A percentile compares a stretch with the other conserved stretches of the same genome.
phyloP scores from a whole-genome alignment of 352 stramenopile genomes.

The Phytophthora citricola region DNA sequence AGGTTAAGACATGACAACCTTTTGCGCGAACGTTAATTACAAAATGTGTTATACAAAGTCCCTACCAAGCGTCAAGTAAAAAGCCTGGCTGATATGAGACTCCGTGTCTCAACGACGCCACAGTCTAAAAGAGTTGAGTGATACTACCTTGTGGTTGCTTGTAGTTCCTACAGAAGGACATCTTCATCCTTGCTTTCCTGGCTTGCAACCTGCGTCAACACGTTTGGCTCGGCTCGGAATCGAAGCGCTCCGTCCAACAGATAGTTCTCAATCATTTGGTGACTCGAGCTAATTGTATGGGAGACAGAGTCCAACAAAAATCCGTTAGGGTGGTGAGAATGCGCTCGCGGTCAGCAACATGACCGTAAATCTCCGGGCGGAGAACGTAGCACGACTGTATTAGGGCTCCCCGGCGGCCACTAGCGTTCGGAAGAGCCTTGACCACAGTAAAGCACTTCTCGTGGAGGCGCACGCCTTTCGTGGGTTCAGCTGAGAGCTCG shows the following conservation, averaged over 20 bases:
- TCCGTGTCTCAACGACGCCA: slow-evolving; percentile 26
- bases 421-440: slow-evolving; percentile 47
- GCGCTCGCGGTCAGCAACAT: slow-evolving; percentile 64
- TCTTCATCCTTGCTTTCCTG: slow-evolving; percentile 23
- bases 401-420: slow-evolving; percentile 49
- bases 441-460: slow-evolving; percentile 74
- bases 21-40: slow-evolving; percentile 28
- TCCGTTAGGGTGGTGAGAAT: slow-evolving; percentile 70
- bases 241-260: slow-evolving; percentile 52
- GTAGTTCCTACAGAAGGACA: slow-evolving; percentile 9
- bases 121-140: slow-evolving; percentile 29
- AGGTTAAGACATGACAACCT: slow-evolving; percentile 12
- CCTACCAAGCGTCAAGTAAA: slow-evolving; percentile 18
- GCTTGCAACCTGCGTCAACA: slow-evolving; percentile 19
- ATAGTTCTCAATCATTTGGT: slow-evolving; percentile 80
- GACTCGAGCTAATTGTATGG: slow-evolving; percentile 66
- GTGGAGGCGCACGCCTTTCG: slow-evolving; percentile 60
- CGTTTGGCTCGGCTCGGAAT: slow-evolving; percentile 17
- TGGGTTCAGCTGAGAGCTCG: slow-evolving; percentile 55
- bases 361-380: slow-evolving; percentile 66
- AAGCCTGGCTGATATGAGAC: slow-evolving; percentile 13
- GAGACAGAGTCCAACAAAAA: slow-evolving; percentile 68
- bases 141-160: slow-evolving; percentile 10
- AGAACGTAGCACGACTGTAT: slow-evolving; percentile 81
- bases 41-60: slow-evolving; percentile 39